Percentiles rank a stretch among this genome's conserved stretches.
These are phyloP conservation scores for Ceriops decandra DNA, from an alignment of 345 rosid species.

Conservation along the genomic window DNA sequence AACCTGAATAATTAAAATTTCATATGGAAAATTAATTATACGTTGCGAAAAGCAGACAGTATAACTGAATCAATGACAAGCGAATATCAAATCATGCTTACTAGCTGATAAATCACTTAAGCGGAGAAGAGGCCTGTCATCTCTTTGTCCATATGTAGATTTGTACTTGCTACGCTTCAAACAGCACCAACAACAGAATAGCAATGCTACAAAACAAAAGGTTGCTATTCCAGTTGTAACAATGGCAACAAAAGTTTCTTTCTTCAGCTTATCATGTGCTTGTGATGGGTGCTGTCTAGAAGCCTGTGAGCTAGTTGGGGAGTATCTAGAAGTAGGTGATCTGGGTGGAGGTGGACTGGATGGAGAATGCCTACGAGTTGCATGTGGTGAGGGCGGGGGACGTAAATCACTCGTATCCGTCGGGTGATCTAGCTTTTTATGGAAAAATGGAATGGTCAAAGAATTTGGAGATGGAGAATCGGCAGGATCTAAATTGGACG, in stretches of 20 bases:
- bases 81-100: neutral
- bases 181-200: constrained; percentile 25
- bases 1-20: constrained; percentile 6
- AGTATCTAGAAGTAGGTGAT: constrained; percentile 14
- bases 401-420: constrained; percentile 6
- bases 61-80: neutral
- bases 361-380: constrained; percentile 1
- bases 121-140: constrained; percentile 25
- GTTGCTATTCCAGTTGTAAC: constrained; percentile 21
- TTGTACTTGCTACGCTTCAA: constrained; percentile 1
- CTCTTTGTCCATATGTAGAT: constrained; percentile 10
- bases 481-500: too few species aligned
- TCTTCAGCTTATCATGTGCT: neutral
- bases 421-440: constrained; percentile 5
- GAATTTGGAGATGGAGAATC: too few species aligned
- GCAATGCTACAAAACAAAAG: constrained; percentile 16
- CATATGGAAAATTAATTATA: neutral
- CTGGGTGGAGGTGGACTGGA: constrained; percentile 13
- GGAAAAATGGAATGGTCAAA: neutral
- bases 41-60: neutral
- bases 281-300: neutral
- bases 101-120: constrained; percentile 12
- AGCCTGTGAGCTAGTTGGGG: constrained; percentile 24
- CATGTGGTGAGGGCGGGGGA: neutral
- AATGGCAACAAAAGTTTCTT: constrained; percentile 13